Evolutionary conservation across 1,284 basidiomycete species (phyloP).

Genomic region (Sporisorium exsertum): DNA sequence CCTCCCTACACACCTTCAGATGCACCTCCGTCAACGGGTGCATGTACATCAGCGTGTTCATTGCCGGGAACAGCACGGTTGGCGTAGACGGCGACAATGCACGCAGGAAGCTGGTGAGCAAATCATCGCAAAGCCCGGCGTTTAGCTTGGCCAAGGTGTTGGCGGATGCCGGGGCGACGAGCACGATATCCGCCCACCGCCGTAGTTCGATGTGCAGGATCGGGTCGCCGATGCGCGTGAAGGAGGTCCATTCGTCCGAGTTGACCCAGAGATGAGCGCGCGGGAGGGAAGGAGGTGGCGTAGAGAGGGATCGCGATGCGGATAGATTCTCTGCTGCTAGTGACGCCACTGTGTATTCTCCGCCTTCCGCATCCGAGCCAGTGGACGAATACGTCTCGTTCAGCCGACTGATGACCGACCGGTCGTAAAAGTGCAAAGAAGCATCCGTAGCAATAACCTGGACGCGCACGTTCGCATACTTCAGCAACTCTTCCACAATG

Average conservation of each 20-base stretch:
- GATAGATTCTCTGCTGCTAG: slow-evolving; percentile 51
- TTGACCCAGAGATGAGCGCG: slow-evolving; percentile 83
- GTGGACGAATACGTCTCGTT: neutral
- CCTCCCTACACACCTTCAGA: slow-evolving; percentile 77
- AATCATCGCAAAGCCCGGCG: slow-evolving; percentile 87
- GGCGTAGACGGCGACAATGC: slow-evolving; percentile 84
- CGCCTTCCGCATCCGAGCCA: neutral
- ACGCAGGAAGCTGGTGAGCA: slow-evolving; percentile 87
- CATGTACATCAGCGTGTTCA: slow-evolving; percentile 98
- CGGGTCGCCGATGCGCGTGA: slow-evolving; percentile 84
- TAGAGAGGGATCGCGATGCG: slow-evolving; percentile 18
- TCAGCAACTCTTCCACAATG: slow-evolving; percentile 81
- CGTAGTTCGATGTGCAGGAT: slow-evolving; percentile 93
- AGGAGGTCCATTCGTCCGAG: slow-evolving; percentile 85
- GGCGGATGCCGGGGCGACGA: slow-evolving; percentile 93
- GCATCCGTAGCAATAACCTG: slow-evolving; percentile 85
- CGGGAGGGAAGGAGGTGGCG: slow-evolving; percentile 3
- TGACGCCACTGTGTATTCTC: slow-evolving; percentile 18
- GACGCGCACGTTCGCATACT: slow-evolving; percentile 79
- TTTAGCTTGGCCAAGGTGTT: slow-evolving; percentile 95
- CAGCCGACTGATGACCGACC: slow-evolving; percentile 71
- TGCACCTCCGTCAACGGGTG: slow-evolving; percentile 92
- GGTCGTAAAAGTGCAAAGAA: slow-evolving; percentile 82
- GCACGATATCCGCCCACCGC: slow-evolving; percentile 93
- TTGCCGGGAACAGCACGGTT: slow-evolving; percentile 92